Evolutionary conservation across 805 yeast genomes (phyloP), one percentile per base, ranked within the genome.

Genomic region (Debaryomyces tyrocola): DNA sequence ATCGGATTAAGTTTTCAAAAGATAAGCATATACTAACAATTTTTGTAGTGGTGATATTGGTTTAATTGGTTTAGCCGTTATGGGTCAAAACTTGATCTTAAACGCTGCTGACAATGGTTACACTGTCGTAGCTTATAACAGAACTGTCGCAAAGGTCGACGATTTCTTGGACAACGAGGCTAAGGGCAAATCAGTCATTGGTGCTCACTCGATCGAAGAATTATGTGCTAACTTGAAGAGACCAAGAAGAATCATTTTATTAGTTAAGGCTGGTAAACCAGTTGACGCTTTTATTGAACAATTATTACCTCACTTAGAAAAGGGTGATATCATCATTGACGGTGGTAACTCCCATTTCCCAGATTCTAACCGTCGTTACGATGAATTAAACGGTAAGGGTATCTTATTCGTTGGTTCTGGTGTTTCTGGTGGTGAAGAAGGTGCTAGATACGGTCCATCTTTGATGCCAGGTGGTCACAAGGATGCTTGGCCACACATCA

Each of bases 321-420:
- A 88, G 74, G 98, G 96, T 58, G 99, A 92, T 74, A 94, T 92
- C 80, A 89, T 92, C 83, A 94, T 92, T 64, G 99, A 92, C 67
- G 99, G 99, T 79, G 99, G 99, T 80, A 92, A 92, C 90, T 94
- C 98, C 39, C 97, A 92, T 76, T 92, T 85, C 94, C 97, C 97
- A 73, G 99, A 92, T 77, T 73, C 97, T 51, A 91, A 91, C 87
- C 90, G 98, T 78, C 89, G 99, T 76, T 90, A 75, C 79, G 92
- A 80, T 49, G 96, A 90, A 69, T 82, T 92, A 70, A 83, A 86
- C 71, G 77, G 73, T 47, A 84, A 92, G 80, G 98, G 96, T 37
- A 84, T 91, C 66, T 76, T 82, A 56, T 94, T 90, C 60, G 98
- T 92, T 55, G 99, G 99, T 65, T 91, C 97, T 53, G 99, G 99